Conservation (phyloP, 495 filamentous ascomycete species). For the Penicillium cinerascens region DNA sequence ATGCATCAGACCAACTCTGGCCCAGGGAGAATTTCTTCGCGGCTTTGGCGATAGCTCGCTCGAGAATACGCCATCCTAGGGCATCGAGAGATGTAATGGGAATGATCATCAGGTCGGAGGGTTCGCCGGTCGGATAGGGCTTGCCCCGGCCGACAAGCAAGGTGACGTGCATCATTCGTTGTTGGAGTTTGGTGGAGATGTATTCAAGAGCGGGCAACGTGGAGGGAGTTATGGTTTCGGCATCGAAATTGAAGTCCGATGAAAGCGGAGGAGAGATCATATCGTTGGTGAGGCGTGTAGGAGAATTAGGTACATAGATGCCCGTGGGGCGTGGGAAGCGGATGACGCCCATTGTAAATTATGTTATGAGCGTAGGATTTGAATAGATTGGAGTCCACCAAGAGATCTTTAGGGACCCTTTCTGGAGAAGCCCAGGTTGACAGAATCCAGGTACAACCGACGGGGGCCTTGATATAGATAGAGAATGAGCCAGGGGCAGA, state of each 20-base stretch:
- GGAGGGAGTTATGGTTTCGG: conserved; percentile 38
- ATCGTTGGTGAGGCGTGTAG: conserved; percentile 37
- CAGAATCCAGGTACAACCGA: neutral
- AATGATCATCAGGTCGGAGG: conserved; percentile 45
- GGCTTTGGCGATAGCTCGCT: conserved; percentile 39
- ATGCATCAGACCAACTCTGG: conserved; percentile 42
- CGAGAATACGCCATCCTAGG: conserved; percentile 35
- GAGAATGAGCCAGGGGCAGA: neutral
- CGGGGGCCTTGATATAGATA: conserved; percentile 17
- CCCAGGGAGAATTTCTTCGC: conserved; percentile 43
- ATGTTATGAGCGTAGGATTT: neutral
- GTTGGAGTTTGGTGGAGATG: conserved; percentile 45
- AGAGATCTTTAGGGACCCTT: neutral
- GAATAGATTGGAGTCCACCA: neutral
- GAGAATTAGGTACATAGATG: conserved; percentile 39
- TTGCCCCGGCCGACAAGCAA: conserved; percentile 47
- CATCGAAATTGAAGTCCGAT: conserved; percentile 41
- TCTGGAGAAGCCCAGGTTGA: conserved; percentile 1
- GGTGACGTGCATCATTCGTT: conserved; percentile 45
- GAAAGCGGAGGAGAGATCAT: conserved; percentile 47
- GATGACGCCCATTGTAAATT: conserved; percentile 38
- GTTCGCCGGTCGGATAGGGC: conserved; percentile 40
- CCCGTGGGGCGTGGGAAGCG: conserved; percentile 42
- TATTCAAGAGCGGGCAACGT: conserved; percentile 47
- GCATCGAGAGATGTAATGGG: conserved; percentile 41